Evolutionary conservation across 306 rosid species (phyloP), one percentile per base, ranked within the genome.

Genomic region (Coriaria nepalensis): DNA sequence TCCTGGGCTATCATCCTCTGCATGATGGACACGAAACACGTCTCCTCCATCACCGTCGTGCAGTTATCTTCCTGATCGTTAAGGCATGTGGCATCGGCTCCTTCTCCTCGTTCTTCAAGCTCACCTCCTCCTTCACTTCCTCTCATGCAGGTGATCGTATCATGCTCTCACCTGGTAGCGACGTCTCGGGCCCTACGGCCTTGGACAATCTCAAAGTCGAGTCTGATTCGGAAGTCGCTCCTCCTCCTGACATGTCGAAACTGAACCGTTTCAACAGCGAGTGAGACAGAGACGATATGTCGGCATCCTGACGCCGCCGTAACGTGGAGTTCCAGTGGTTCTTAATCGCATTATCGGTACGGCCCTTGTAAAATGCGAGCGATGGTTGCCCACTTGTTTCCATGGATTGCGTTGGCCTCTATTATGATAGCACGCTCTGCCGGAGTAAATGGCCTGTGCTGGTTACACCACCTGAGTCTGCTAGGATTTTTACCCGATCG

Each of bases 251-350:
- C 33, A 57, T 32, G 43, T 57, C 62, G 7, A 4, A 15, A 38
- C 51, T 48, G 45, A 33, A 33, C 4, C 47, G 62, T 45, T 57
- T 57, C 53, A 57, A 0, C 13, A 57, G 13, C 20, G 38, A 13
- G 48, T 37, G 6, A 9, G 60, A 63, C 7, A 45, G 51, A 7
- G 46, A 36, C 4, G 64, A 6, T 6, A 56, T n/a, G 6, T 65
- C 63, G 33, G 42, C 46, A 2, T 14, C 40, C 1, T 75, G 59
- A 0, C 74, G 65, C 35, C 86, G 88, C 13, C 90, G 86, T 35
- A 90, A 87, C 5, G 93, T 78, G 33, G 97, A 81, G 53, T 90
- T 90, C 97, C 97, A 90, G 69, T 84, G 97, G 32, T 90, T 90
- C 61, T 88, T 90, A 6, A 90, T 84, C 13, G 95, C 88, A 70